Evolutionary conservation across 208 protist species (phyloP).

Genomic region (Vickermania spadyakhi): DNA sequence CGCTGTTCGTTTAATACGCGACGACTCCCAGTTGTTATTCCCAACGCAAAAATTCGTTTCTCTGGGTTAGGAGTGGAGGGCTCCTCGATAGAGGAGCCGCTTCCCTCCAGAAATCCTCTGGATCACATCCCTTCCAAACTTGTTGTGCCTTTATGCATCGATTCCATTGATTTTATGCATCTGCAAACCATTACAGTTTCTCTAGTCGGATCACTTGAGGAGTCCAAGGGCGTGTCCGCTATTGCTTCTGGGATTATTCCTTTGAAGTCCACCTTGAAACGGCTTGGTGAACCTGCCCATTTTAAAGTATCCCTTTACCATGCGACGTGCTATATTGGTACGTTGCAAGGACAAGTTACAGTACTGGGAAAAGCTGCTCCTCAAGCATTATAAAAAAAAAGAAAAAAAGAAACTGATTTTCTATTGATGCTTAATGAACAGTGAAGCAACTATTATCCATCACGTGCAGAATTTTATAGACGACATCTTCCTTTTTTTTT

Average conservation of each 20-base stretch:
- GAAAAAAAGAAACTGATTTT: neutral
- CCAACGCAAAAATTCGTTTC: conserved; percentile 27
- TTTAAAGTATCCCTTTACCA: neutral
- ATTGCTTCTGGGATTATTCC: neutral
- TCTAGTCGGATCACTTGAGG: neutral
- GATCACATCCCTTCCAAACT: neutral
- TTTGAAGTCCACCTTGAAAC: neutral
- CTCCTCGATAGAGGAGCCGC: conserved; percentile 16
- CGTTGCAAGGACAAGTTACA: neutral
- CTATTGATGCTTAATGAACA: conserved; percentile 1
- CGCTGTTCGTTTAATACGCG: neutral
- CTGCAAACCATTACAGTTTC: neutral
- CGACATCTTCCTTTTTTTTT: neutral
- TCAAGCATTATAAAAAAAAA: neutral
- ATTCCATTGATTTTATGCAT: neutral
- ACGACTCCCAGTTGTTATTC: conserved; percentile 3
- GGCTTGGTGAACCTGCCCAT: neutral
- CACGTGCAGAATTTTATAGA: conserved; percentile 20
- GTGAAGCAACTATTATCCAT: conserved; percentile 63
- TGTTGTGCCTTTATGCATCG: neutral
- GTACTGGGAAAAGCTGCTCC: neutral
- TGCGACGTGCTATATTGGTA: neutral
- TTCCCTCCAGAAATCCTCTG: conserved; percentile 12
- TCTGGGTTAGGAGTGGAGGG: conserved; percentile 32
- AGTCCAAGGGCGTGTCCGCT: neutral